A percentile compares a stretch with the other conserved stretches of the same genome.
Evolutionary conservation across 108 stramenopile genomes (phyloP).

Genomic region (Cyclostephanos invisitatus): DNA sequence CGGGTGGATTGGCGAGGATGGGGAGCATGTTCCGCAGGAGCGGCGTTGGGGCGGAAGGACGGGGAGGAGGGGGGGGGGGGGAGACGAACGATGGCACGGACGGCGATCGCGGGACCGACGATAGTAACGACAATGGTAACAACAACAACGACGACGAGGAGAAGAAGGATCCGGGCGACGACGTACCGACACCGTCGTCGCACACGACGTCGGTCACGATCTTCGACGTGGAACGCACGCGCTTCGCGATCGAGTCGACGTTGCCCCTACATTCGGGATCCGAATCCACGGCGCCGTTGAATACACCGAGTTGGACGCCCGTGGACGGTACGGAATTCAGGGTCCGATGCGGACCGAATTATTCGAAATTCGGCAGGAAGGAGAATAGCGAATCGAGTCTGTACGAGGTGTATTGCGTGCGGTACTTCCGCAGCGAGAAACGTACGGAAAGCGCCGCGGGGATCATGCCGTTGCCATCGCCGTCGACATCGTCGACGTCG

Average conservation of each 20-base stretch:
- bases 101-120: neutral
- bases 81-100: neutral
- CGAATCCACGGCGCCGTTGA: constrained; percentile 31
- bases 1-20: neutral
- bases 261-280: constrained; percentile 31
- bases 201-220: neutral
- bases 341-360: constrained; percentile 55
- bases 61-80: neutral
- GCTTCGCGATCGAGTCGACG: constrained; percentile 34
- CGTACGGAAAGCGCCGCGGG: constrained; percentile 46
- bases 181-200: neutral
- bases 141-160: constrained; percentile 11
- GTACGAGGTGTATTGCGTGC: constrained; percentile 54
- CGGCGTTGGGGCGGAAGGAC: neutral
- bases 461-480: constrained; percentile 43
- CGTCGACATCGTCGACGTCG: neutral
- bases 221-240: constrained; percentile 27
- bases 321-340: constrained; percentile 44
- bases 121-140: neutral
- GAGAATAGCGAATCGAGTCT: constrained; percentile 28
- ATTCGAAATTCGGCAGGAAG: constrained; percentile 53
- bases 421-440: constrained; percentile 36
- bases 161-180: constrained; percentile 24
- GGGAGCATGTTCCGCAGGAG: constrained; percentile 18
- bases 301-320: constrained; percentile 44